Conservation (phyloP, 495 filamentous ascomycete species). For the Pseudomonodictys pantanalensis region DNA sequence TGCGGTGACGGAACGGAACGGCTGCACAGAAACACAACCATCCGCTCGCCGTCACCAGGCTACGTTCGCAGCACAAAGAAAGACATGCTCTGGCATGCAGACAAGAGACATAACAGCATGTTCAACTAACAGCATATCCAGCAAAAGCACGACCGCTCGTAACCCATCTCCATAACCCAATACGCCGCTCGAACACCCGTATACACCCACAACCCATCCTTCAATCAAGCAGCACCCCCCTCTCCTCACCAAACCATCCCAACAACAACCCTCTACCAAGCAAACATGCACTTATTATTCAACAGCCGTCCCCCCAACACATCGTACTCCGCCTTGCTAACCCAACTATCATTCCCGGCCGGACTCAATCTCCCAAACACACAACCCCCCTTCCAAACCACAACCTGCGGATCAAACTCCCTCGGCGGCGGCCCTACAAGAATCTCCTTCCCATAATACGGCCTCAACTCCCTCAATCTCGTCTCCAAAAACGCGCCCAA, state of each 20-base stretch:
- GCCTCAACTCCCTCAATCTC: conserved; percentile 64
- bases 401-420: conserved; percentile 90
- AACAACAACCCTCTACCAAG: no score
- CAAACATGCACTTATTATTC: conserved; percentile 79
- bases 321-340: conserved; percentile 83
- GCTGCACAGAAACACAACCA: no score
- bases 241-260: background rate
- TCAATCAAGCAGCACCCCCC: background rate
- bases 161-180: no score
- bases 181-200: no score
- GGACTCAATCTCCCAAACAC: conserved; percentile 87
- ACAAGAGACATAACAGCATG: no score
- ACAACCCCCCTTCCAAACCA: conserved; percentile 96
- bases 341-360: conserved; percentile 88
- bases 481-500: conserved; percentile 80
- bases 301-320: conserved; percentile 74
- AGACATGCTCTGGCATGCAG: no score
- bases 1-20: no score
- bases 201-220: background rate
- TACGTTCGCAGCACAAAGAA: no score
- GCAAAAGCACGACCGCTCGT: no score
- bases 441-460: conserved; percentile 74
- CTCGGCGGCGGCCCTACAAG: conserved; percentile 83
- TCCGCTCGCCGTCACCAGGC: no score
- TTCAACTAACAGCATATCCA: no score